Evolutionary conservation across 768 basidiomycete genomes (phyloP).

Genomic region (Russula sp.): DNA sequence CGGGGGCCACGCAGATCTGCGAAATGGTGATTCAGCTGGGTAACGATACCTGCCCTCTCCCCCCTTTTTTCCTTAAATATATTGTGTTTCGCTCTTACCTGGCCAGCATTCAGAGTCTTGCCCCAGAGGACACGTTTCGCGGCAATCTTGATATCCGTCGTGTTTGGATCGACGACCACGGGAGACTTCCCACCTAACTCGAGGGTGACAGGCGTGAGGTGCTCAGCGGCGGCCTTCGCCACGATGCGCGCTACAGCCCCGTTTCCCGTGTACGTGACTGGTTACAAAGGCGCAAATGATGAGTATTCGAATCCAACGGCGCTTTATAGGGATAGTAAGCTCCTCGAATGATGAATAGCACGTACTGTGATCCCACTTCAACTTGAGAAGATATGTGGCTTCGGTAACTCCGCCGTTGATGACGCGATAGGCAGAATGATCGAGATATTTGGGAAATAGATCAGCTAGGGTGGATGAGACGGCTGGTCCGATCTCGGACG

Average conservation of each 20-base stretch:
- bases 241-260: constrained; percentile 33
- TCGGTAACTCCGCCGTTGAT: constrained; percentile 47
- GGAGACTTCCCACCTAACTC: constrained; percentile 41
- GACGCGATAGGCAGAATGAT: constrained; percentile 53
- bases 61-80: not conserved
- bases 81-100: constrained; percentile 31
- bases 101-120: constrained; percentile 59
- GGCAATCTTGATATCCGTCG: constrained; percentile 41
- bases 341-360: constrained; percentile 8
- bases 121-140: constrained; percentile 64
- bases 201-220: constrained; percentile 38
- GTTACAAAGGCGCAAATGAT: not conserved
- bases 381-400: constrained; percentile 30
- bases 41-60: not conserved
- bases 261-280: constrained; percentile 36
- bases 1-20: constrained; percentile 37
- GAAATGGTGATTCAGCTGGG: not conserved
- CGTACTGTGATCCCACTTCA: constrained; percentile 41
- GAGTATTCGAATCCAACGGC: constrained; percentile 13
- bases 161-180: constrained; percentile 35
- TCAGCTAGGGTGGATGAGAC: constrained; percentile 53
- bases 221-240: constrained; percentile 37
- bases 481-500: constrained; percentile 60
- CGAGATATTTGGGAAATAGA: constrained; percentile 69
- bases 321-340: not conserved